These are phyloP conservation scores for Babesia ovata DNA, from an alignment of 169 alveolate species.

Conservation along the genomic window DNA sequence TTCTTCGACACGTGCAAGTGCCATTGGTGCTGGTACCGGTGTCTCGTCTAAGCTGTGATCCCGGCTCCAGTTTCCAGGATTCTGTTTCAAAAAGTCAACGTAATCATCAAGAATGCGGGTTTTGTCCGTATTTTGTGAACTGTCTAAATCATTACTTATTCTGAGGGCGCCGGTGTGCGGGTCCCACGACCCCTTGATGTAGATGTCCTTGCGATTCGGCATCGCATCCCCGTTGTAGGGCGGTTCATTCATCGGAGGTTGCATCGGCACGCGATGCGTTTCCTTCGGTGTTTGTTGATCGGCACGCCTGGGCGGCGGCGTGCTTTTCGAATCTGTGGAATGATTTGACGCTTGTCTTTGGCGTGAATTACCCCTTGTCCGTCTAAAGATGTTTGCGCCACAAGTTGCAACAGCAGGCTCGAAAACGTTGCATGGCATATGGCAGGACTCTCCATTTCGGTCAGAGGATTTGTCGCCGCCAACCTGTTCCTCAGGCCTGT, in stretches of 20 bases:
- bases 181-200: conserved; percentile 56
- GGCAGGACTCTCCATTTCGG: neutral
- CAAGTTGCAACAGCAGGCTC: neutral
- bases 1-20: neutral
- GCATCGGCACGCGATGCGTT: neutral
- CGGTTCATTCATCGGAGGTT: neutral
- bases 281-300: neutral
- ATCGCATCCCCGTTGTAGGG: neutral
- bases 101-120: conserved; percentile 27
- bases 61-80: conserved; percentile 42
- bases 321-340: neutral
- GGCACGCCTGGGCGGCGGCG: conserved; percentile 2
- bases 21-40: neutral
- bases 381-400: conserved; percentile 6
- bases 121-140: conserved; percentile 19
- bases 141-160: conserved; percentile 53
- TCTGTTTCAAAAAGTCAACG: conserved; percentile 44
- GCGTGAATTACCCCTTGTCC: neutral
- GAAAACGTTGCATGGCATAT: neutral
- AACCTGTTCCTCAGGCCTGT: neutral
- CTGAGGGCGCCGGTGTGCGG: conserved; percentile 43
- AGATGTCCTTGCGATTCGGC: conserved; percentile 18
- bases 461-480: neutral
- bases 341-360: neutral
- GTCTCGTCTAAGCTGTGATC: neutral